Percentiles rank a stretch among this genome's conserved stretches.
Evolutionary conservation across 169 alveolate species (phyloP).

Genomic region (Cryptosporidium parvum): DNA sequence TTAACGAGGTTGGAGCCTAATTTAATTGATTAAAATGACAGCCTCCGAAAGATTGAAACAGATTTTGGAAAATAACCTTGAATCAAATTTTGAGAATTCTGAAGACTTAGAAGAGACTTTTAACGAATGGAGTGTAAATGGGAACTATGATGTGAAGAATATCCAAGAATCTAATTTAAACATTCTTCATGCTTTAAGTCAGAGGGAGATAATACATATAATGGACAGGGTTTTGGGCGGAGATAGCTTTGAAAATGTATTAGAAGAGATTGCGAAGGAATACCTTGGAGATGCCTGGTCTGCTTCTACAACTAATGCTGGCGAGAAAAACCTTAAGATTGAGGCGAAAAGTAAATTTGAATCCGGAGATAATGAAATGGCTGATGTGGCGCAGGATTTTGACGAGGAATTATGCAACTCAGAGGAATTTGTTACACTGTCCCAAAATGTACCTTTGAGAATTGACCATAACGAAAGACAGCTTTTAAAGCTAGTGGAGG

Average conservation of each 20-base stretch:
- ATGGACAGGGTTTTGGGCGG: constrained; percentile 79
- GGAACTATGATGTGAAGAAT: constrained; percentile 69
- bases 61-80: constrained; percentile 78
- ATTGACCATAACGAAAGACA: constrained; percentile 85
- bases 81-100: constrained; percentile 9
- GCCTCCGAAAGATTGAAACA: constrained; percentile 77
- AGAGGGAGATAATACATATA: constrained; percentile 78
- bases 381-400: constrained; percentile 6
- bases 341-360: constrained; percentile 61
- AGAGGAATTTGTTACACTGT: constrained; percentile 75
- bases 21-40: constrained; percentile 12
- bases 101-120: constrained; percentile 47
- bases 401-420: constrained; percentile 42
- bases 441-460: constrained; percentile 80
- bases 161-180: constrained; percentile 78
- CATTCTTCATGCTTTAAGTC: constrained; percentile 78
- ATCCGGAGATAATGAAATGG: constrained; percentile 9
- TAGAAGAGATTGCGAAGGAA: constrained; percentile 53
- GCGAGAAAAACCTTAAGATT: constrained; percentile 20
- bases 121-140: constrained; percentile 30
- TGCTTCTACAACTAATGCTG: background rate
- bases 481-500: constrained; percentile 87
- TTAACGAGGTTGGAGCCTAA: background rate
- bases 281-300: constrained; percentile 50
- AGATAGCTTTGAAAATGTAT: constrained; percentile 65